Conservation (phyloP, 345 rosid genomes). For the Tarenaya hassleriana region DNA sequence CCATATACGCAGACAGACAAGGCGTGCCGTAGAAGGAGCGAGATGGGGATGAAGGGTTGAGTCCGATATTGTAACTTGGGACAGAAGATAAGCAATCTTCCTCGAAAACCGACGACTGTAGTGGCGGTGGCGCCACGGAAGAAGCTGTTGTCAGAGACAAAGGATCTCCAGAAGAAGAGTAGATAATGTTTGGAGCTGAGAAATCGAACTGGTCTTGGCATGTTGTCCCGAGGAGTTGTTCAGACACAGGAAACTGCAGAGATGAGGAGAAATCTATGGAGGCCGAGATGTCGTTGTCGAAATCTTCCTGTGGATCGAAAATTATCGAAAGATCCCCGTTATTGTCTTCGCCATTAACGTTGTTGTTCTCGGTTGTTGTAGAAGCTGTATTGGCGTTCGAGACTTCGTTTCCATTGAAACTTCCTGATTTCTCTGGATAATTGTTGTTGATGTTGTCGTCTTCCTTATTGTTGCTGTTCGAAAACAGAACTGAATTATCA, state of each 20-base stretch:
- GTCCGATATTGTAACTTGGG: conserved; percentile 43
- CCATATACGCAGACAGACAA: conserved; percentile 36
- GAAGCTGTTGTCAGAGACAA: conserved; percentile 18
- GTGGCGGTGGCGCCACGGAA: conserved; percentile 30
- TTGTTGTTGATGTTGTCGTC: no score
- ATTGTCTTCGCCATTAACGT: conserved; percentile 18
- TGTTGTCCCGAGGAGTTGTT: conserved; percentile 28
- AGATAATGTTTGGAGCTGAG: conserved; percentile 27
- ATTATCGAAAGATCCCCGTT: conserved; percentile 40
- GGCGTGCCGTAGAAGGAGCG: conserved; percentile 46
- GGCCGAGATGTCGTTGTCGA: conserved; percentile 78
- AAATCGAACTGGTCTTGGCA: conserved; percentile 54
- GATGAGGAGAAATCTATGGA: conserved; percentile 83
- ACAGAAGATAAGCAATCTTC: conserved; percentile 77
- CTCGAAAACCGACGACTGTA: conserved; percentile 46
- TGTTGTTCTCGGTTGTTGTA: conserved; percentile 3
- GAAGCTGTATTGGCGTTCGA: conserved; percentile 10
- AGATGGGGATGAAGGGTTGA: conserved; percentile 60
- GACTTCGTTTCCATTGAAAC: conserved; percentile 8
- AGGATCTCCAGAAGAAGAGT: conserved; percentile 26
- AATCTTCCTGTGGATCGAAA: conserved; percentile 65
- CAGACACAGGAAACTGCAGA: conserved; percentile 43
- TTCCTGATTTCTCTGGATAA: conserved; percentile 17
- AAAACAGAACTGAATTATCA: conserved; percentile 42
- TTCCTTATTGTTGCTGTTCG: conserved; percentile 21